phyloP scores from a whole-genome alignment of 768 basidiomycete genomes.

The Phylloporus scabripes region DNA sequence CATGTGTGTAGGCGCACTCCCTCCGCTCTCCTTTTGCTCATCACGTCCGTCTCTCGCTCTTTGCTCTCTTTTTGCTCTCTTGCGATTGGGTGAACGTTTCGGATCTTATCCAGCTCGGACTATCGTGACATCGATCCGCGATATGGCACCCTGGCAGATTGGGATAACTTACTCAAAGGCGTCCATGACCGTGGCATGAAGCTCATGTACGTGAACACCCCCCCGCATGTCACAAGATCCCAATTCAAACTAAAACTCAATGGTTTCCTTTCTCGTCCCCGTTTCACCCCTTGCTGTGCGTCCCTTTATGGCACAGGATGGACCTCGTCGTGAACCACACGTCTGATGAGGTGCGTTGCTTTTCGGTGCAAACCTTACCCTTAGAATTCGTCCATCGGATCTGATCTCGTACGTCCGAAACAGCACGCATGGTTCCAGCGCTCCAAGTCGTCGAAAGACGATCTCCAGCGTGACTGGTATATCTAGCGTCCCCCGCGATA shows the following conservation, averaged over 20 bases:
- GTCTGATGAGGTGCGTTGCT: slow-evolving; percentile 48
- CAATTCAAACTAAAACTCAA: background rate
- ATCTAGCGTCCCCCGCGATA: slow-evolving; percentile 63
- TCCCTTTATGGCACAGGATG: slow-evolving; percentile 43
- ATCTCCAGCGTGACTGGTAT: slow-evolving; percentile 72
- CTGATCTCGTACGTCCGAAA: background rate
- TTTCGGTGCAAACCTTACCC: background rate
- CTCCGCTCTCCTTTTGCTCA: background rate
- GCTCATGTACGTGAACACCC: slow-evolving; percentile 44
- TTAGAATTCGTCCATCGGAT: background rate
- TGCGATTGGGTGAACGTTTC: background rate
- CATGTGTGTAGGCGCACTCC: slow-evolving; percentile 38
- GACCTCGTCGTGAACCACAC: slow-evolving; percentile 75
- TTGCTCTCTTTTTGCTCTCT: background rate
- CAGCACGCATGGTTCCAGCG: slow-evolving; percentile 71
- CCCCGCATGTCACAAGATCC: slow-evolving; percentile 13
- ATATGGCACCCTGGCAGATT: slow-evolving; percentile 60
- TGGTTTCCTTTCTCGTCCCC: background rate
- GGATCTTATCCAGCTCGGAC: slow-evolving; percentile 45
- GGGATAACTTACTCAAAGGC: slow-evolving; percentile 49
- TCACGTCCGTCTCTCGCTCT: background rate
- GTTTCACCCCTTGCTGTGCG: slow-evolving; percentile 3
- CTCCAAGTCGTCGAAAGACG: slow-evolving; percentile 44
- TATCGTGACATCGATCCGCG: slow-evolving; percentile 58
- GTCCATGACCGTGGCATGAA: slow-evolving; percentile 64